Base-by-base conservation (phyloP, 179 eudicot species). In the Amaranthus tricolor region DNA sequence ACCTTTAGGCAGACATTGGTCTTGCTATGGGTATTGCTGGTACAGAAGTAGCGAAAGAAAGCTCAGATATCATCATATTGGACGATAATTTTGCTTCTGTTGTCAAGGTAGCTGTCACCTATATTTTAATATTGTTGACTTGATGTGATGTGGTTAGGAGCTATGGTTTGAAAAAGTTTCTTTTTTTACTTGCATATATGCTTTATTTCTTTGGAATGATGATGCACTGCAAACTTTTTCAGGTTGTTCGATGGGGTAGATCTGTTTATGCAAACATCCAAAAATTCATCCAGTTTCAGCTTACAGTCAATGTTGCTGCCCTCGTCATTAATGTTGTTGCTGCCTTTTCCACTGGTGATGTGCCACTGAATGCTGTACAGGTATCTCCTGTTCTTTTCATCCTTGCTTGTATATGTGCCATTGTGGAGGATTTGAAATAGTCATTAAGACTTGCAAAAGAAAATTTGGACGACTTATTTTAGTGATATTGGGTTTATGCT, bases 191-290 rank as follows among this genome's bases (percentile, higher is more conserved):
- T 9, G 51, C 9, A 56, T 44, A 5, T 55, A 56, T 57, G 51
- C 6, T 56, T 53, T 0, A 10, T 11, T 69, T 15, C 3, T 72
- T 44, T 47, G 44, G 20, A 48, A 17, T 50, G 6, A 19, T 71
- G 16, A 0, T 63, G 45, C 3, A 20, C 10, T 17, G 0, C 7
- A 53, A 10, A 65, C 58, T 50, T 31, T 17, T 65, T 72, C 85
- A 93, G 98, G 98, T 93, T 66, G 98, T 93, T 76, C 84, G 93
- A 43, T 91, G 97, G 98, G 98, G 98, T 50, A 83, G 98, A 82
- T 93, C 98, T 65, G 97, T 93, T 14, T 93, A 88, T 86, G 94
- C 94, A 21, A 93, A 93, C 74, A 91, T 91, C 63, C 96, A 93
- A 80, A 94, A 92, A 68, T 94, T 94, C 68, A 93, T 94, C 74